Conservation (phyloP, 2,329 filamentous ascomycete species). For the Fusarium illudens region DNA sequence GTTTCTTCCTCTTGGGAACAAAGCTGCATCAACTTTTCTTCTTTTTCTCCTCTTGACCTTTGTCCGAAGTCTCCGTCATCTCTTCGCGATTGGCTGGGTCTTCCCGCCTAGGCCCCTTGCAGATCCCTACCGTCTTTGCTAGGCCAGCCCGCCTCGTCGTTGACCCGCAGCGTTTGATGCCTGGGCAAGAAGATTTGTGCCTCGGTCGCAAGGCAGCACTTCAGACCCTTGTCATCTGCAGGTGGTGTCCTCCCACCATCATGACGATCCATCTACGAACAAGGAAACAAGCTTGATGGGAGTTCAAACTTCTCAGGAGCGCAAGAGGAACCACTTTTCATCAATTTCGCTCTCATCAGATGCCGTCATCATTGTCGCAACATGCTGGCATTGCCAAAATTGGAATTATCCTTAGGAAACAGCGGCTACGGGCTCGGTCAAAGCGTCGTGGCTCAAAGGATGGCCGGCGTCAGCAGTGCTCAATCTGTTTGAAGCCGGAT, state of each 20-base stretch:
- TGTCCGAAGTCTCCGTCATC: conserved; percentile 10
- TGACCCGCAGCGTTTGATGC: conserved; percentile 19
- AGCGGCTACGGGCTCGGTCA: background rate
- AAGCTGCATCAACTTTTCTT: conserved; percentile 18
- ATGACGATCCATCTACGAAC: conserved; percentile 26
- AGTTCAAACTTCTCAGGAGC: conserved; percentile 4
- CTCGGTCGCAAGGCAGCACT: conserved; percentile 35
- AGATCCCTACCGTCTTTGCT: conserved; percentile 20
- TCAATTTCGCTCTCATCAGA: conserved; percentile 14
- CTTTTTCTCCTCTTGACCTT: conserved; percentile 9
- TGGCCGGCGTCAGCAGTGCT: background rate
- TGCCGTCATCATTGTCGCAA: conserved; percentile 30
- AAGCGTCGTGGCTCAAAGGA: conserved; percentile 1
- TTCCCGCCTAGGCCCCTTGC: conserved; percentile 20
- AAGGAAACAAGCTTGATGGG: conserved; percentile 31
- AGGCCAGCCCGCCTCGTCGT: conserved; percentile 16
- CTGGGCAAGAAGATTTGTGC: conserved; percentile 17
- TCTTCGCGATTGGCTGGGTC: conserved; percentile 25
- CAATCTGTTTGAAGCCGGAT: background rate
- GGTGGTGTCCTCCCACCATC: conserved; percentile 19
- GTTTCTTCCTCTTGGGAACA: conserved; percentile 3
- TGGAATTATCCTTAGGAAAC: background rate
- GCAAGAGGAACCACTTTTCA: conserved; percentile 23
- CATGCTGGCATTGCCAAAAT: conserved; percentile 1
- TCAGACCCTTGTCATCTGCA: conserved; percentile 15